These are phyloP conservation scores for Penicillium manginii DNA, from an alignment of 495 filamentous ascomycete genomes.

Conservation along the genomic window DNA sequence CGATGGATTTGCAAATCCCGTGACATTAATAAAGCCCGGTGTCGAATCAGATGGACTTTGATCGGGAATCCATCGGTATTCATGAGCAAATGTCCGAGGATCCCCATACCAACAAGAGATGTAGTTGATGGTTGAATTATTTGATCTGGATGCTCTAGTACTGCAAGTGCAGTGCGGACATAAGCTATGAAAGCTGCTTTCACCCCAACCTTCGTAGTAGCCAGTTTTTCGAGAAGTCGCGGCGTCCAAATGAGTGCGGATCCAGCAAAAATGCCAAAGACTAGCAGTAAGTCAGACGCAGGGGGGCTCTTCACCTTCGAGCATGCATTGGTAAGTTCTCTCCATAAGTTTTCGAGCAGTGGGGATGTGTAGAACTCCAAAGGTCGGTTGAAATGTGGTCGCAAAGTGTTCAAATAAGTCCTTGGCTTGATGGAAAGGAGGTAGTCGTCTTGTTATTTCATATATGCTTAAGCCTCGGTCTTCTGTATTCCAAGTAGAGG, in stretches of 20 bases:
- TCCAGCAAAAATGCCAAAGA: slow-evolving; percentile 33
- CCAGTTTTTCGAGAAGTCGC: slow-evolving; percentile 21
- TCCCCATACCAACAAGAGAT: slow-evolving; percentile 28
- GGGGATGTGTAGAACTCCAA: slow-evolving; percentile 34
- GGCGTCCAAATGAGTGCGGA: slow-evolving; percentile 28
- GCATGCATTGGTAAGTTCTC: slow-evolving; percentile 23
- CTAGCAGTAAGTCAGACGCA: slow-evolving; percentile 18
- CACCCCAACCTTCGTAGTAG: slow-evolving; percentile 24
- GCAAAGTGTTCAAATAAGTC: slow-evolving; percentile 31
- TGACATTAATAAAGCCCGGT: slow-evolving; percentile 30
- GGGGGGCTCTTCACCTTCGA: slow-evolving; percentile 22
- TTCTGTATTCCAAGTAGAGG: background rate
- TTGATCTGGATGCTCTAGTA: slow-evolving; percentile 27
- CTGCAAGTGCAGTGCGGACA: slow-evolving; percentile 18
- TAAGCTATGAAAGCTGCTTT: slow-evolving; percentile 29
- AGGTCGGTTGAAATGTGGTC: slow-evolving; percentile 23
- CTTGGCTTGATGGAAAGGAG: slow-evolving; percentile 28
- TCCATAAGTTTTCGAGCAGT: slow-evolving; percentile 26
- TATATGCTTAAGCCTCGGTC: slow-evolving; percentile 3
- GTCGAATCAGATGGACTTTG: slow-evolving; percentile 26
- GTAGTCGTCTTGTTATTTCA: slow-evolving; percentile 19
- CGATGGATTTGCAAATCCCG: slow-evolving; percentile 31
- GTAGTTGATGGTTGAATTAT: slow-evolving; percentile 26
- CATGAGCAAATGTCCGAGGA: slow-evolving; percentile 22
- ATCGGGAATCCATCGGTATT: slow-evolving; percentile 28